Evolutionary conservation across 164 flowering plant species (phyloP).

Genomic region (Amborella trichopoda): DNA sequence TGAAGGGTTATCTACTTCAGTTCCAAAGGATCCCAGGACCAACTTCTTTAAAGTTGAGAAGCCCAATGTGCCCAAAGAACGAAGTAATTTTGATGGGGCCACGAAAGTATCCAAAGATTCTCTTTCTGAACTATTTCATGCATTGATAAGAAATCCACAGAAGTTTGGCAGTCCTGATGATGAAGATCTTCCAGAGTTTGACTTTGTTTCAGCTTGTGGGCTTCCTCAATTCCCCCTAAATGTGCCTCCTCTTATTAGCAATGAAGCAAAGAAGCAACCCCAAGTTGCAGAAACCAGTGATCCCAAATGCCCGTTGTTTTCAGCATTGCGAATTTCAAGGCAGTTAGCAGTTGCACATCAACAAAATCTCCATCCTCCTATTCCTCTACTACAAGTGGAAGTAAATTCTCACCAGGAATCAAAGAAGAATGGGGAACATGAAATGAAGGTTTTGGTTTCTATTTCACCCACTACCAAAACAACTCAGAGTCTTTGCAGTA

Average conservation of each 20-base stretch:
- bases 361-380: neutral
- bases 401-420: conserved; percentile 8
- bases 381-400: conserved; percentile 1
- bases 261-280: conserved; percentile 2
- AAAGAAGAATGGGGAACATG: conserved; percentile 1
- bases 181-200: conserved; percentile 56
- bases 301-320: neutral
- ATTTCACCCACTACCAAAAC: neutral
- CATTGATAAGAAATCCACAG: neutral
- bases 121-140: conserved; percentile 7
- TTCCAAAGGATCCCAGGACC: neutral
- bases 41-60: neutral
- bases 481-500: neutral
- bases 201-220: conserved; percentile 25
- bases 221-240: conserved; percentile 11
- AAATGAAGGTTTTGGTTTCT: neutral
- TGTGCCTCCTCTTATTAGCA: conserved; percentile 3
- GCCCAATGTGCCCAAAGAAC: neutral
- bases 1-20: conserved; percentile 1
- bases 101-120: conserved; percentile 4
- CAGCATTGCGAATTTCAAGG: neutral
- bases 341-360: neutral
- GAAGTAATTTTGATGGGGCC: conserved; percentile 2
- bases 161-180: conserved; percentile 9
- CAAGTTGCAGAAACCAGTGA: conserved; percentile 9